These are phyloP conservation scores for Alternaria rosae DNA, from an alignment of 2,329 filamentous ascomycete species.

Conservation along the genomic window DNA sequence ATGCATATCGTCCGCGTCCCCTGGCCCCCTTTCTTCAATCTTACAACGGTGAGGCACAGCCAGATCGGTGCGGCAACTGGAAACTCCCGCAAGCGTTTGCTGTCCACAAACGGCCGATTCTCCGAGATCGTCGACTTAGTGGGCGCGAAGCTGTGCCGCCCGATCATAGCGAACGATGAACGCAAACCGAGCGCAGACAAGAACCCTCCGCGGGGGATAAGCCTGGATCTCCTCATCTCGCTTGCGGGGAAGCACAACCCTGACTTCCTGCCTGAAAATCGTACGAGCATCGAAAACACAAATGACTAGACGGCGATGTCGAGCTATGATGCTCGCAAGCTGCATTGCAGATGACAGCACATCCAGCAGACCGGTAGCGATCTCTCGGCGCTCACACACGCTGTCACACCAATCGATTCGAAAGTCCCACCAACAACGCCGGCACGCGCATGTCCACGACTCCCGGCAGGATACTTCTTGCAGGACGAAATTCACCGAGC, in stretches of 20 bases:
- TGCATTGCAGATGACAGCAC: slow-evolving; percentile 7
- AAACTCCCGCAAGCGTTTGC: slow-evolving; percentile 6
- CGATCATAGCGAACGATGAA: slow-evolving; percentile 7
- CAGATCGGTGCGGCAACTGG: slow-evolving; percentile 12
- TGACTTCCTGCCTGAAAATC: slow-evolving; percentile 10
- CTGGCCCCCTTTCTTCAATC: slow-evolving; percentile 12
- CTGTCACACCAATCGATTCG: slow-evolving; percentile 2
- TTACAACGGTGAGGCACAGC: slow-evolving; percentile 14
- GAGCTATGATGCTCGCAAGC: slow-evolving; percentile 8
- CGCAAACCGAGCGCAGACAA: slow-evolving; percentile 8
- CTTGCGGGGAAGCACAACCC: slow-evolving; percentile 16
- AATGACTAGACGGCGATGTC: slow-evolving; percentile 6
- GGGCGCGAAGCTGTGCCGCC: background rate
- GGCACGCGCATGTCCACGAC: background rate
- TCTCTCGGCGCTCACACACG: slow-evolving; percentile 4
- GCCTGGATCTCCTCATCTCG: slow-evolving; percentile 15
- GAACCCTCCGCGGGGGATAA: slow-evolving; percentile 5
- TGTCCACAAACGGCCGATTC: slow-evolving; percentile 6
- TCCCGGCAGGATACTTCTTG: background rate
- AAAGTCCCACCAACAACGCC: background rate
- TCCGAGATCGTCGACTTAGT: slow-evolving; percentile 12
- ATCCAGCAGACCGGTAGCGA: slow-evolving; percentile 10
- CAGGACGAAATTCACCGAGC: background rate
- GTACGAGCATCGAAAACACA: slow-evolving; percentile 11
- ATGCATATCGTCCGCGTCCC: slow-evolving; percentile 1